phyloP scores from a whole-genome alignment of 1,284 basidiomycete species.

The Ganoderma sinense region DNA sequence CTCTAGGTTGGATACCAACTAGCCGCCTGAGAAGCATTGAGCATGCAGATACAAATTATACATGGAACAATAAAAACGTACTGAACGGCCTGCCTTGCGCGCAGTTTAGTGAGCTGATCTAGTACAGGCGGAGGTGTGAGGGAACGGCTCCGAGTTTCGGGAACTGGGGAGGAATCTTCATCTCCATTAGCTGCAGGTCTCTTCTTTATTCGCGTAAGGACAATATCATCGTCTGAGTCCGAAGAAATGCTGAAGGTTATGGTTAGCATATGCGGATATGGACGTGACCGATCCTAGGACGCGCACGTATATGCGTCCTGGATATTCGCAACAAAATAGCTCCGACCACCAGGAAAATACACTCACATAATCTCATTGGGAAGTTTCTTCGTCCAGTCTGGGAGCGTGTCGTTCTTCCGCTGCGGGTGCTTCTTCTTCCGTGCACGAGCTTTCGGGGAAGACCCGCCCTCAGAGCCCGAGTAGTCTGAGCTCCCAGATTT shows the following conservation, averaged over 20 bases:
- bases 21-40: conserved; percentile 48
- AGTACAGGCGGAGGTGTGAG: conserved; percentile 77
- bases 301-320: conserved; percentile 10
- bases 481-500: conserved; percentile 23
- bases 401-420: conserved; percentile 35
- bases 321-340: not conserved
- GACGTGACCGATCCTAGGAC: not conserved
- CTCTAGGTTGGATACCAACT: conserved; percentile 48
- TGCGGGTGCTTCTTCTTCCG: conserved; percentile 46
- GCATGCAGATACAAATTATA: not conserved
- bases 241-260: conserved; percentile 43
- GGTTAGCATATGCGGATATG: conserved; percentile 1
- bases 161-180: conserved; percentile 29
- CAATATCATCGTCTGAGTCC: conserved; percentile 53
- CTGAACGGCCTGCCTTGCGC: conserved; percentile 65
- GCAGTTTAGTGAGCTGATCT: conserved; percentile 55
- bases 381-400: conserved; percentile 37
- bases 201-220: conserved; percentile 44
- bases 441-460: conserved; percentile 42
- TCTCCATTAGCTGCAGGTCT: conserved; percentile 28
- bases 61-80: conserved; percentile 39
- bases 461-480: conserved; percentile 34
- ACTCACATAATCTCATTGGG: conserved; percentile 35
- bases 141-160: conserved; percentile 58
- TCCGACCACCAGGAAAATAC: not conserved